Evolutionary conservation across 169 alveolate genomes (phyloP), one percentile per base, ranked within the genome.

Genomic region (Cytauxzoon felis): DNA sequence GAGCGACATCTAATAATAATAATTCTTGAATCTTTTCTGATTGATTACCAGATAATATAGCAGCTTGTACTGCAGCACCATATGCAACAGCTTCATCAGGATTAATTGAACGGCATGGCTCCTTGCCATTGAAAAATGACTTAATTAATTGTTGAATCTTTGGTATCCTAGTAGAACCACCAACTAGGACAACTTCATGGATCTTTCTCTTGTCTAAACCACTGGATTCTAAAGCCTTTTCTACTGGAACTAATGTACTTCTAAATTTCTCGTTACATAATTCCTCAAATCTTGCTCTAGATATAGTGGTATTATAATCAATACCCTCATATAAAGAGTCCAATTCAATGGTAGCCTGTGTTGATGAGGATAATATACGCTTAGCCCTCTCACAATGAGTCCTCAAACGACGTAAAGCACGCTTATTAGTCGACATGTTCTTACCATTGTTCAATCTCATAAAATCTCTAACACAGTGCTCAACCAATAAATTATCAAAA

Each of bases 281-380:
- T 87, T 96, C 99, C 92, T 97, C 99, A 86, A 97, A 97, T 50
- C 96, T 90, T 8, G 99, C 98, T 79, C 99, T 92, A 45, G 98
- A 92, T 73, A 96, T 86, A 19, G 97, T 87, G 61, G 90, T 92
- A 52, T 85, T 82, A 91, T 93, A 97, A 90, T 97, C 99, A 52
- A 92, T 90, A 48, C 98, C 96, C 66, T 93, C 98, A 82, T 80
- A 92, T 29, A 97, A 87, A 41, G 98, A 90, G 57, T 97, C 99
- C 57, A 95, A 92, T 80, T 94, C 97, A 60, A 97, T 95, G 58
- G 96, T 93, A 16, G 98, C 97, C 88, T 95, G 96, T 32, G 97
- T 89, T 51, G 98, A 93, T 43, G 97, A 81, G 40, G 99, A 94
- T 42, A 97, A 92, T n/a, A 95, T 91, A 64, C 99, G 88, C 94